Base-by-base conservation (phyloP, 2,329 filamentous ascomycete species). In the Leptographium procerum region DNA sequence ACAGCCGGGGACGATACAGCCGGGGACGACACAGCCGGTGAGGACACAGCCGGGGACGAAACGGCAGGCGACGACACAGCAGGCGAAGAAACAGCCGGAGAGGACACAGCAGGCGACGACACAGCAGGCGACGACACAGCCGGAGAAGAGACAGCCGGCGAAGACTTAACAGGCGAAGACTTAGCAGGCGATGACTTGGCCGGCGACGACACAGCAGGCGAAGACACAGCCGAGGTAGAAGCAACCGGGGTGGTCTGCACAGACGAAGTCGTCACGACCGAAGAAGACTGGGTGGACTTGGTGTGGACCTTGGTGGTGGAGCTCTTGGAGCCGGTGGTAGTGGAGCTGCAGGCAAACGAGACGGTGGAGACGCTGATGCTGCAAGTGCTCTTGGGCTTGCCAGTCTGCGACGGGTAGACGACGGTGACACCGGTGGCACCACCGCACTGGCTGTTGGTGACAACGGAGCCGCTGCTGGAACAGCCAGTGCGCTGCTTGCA, bases 381-480 rank as follows among this genome's bases (percentile, higher is more conserved):
- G 77, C 89, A 94, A 66, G 72, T 74, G 54, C 78, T 72, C 69
- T 83, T 78, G 60, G 75, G 69, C 67, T 79, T 77, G 62, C 78
- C 71, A 62, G 81, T 74, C 68, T 86, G 82, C 60, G 81, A 72
- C 63, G 81, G 79, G 72, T 78, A 83, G 70, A 84, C 73, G 69
- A 96, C 85, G 57, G 82, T 84, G 61, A 96, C 90, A 59, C 83
- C 85, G 69, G 81, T 89, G 64, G 92, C 91, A 72, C 91, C 91
- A 82, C 91, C 92, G 71, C 92, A 97, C 79, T 96, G 90, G 61
- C 77, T 83, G 81, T 96, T 96, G 73, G 83, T 75, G 66, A 96
- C 78, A 52, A 80, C 81, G 60, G 83, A 85, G 66, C 89, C 89
- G 19, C 78, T 75, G 58, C 79, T 75, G 63, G 78, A 82, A 81